These are phyloP conservation scores for Eremothecium gossypii DNA, from an alignment of 1,139 yeast genomes.

Conservation along the genomic window DNA sequence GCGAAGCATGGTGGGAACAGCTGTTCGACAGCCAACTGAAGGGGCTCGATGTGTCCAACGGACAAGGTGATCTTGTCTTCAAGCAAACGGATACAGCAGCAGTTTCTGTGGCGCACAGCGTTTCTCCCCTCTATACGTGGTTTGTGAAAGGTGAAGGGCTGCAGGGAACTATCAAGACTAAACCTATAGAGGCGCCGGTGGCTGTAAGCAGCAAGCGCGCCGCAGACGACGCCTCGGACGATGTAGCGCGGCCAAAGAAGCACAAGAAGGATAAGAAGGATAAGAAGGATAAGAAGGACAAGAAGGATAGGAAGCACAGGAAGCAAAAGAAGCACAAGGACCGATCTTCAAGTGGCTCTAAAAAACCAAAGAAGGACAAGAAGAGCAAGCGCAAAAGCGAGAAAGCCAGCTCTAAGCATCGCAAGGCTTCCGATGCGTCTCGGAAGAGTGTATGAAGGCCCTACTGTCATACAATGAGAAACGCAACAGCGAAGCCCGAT, in stretches of 20 bases:
- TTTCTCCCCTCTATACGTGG: slow-evolving; percentile 52
- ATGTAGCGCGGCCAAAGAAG: slow-evolving; percentile 9
- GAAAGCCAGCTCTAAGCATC: slow-evolving; percentile 1
- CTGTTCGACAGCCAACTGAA: slow-evolving; percentile 89
- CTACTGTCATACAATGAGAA: too few species aligned
- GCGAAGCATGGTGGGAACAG: slow-evolving; percentile 95
- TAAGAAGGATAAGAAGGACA: slow-evolving; percentile 23
- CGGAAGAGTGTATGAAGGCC: not conserved
- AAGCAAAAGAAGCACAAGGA: slow-evolving; percentile 14
- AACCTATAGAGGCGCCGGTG: slow-evolving; percentile 5
- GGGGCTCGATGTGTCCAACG: slow-evolving; percentile 51
- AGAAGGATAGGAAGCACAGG: slow-evolving; percentile 17
- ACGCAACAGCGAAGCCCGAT: too few species aligned
- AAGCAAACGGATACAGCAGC: slow-evolving; percentile 39
- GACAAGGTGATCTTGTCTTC: slow-evolving; percentile 30
- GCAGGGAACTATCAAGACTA: slow-evolving; percentile 55
- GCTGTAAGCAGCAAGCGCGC: slow-evolving; percentile 11
- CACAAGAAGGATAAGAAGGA: slow-evolving; percentile 20
- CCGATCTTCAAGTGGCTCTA: not conserved
- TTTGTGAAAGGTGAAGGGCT: slow-evolving; percentile 83
- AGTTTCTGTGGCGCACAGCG: slow-evolving; percentile 40
- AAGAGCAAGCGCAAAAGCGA: slow-evolving; percentile 2
- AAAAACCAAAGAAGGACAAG: slow-evolving; percentile 4
- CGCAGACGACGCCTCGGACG: slow-evolving; percentile 11
- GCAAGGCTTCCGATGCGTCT: not conserved